Base-by-base conservation (phyloP, 129 eudicot species). In the Chrysanthemum makinoi region DNA sequence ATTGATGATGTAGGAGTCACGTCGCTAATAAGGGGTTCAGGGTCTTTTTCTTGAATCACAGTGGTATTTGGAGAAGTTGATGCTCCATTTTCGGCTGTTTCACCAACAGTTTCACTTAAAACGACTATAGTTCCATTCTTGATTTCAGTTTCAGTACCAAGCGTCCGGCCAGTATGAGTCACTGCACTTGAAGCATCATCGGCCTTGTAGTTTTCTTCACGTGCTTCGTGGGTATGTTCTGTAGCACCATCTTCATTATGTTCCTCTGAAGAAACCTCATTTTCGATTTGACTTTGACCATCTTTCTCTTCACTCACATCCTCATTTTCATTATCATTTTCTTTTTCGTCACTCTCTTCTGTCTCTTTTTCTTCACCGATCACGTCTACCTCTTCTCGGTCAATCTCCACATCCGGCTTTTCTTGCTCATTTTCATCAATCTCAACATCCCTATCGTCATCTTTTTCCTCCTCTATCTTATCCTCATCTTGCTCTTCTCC, bases 181-280 rank as follows among this genome's bases (percentile, higher is more conserved):
- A 94, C 98, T 47, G 95, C 98, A 78, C 98, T 89, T 10, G 96
- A 94, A 80, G 98, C 98, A 84, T 90, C 99, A 80, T 94, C 97
- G 1, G 94, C 99, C 80, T 86, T 87, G 81, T 94, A 90, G 43
- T 85, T 85, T 79, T 87, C 91, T 75, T 90, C 99, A 39, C 95
- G 95, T 15, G 89, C 96, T 63, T 89, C 90, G 2, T 84, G 83
- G 56, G 80, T 72, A 62, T 77, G 75, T 43, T 16, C 53, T 6
- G 79, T 68, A 0, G 33, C 76, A 75, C 76, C 83, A 28, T 81
- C 88, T 70, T 69, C 82, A 66, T 83, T 94, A 72, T 62, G 82
- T 19, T 83, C 86, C 55, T 55, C 88, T n/a, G 17, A 65, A 43
- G 82, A 61, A 69, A 14, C 63, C 12, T 65, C 82, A 9, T 64